Evolutionary conservation across 352 stramenopile species (phyloP).

Genomic region (Globisporangium solare): DNA sequence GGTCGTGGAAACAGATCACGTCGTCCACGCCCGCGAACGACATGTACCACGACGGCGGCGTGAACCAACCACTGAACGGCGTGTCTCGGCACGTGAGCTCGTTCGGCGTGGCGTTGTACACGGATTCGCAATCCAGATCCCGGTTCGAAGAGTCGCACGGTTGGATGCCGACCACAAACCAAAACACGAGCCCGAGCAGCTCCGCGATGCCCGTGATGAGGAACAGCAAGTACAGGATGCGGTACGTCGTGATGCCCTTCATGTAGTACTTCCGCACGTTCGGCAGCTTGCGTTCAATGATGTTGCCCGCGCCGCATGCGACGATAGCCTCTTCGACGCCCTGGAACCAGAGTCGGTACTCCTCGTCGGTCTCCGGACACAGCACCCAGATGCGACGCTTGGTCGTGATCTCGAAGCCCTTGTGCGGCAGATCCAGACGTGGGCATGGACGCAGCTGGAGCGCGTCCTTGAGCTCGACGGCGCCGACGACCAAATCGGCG

Average conservation of each 20-base stretch:
- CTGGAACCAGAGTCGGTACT: slow-evolving; percentile 85
- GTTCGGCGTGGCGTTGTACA: slow-evolving; percentile 57
- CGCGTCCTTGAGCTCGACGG: slow-evolving; percentile 80
- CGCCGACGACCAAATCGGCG: slow-evolving; percentile 71
- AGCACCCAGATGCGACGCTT: slow-evolving; percentile 84
- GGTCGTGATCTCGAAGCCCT: slow-evolving; percentile 75
- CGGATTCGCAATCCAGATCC: slow-evolving; percentile 48
- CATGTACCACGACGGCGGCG: slow-evolving; percentile 74
- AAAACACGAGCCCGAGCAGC: slow-evolving; percentile 72
- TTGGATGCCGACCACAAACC: slow-evolving; percentile 72
- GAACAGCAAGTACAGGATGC: slow-evolving; percentile 75
- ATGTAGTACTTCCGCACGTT: slow-evolving; percentile 89
- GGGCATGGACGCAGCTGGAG: slow-evolving; percentile 74
- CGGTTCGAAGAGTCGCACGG: slow-evolving; percentile 51
- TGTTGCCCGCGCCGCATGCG: slow-evolving; percentile 66
- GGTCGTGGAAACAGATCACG: slow-evolving; percentile 72
- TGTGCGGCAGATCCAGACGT: slow-evolving; percentile 74
- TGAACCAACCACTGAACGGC: slow-evolving; percentile 67
- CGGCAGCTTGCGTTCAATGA: slow-evolving; percentile 81
- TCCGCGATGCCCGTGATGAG: slow-evolving; percentile 66
- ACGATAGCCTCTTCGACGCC: slow-evolving; percentile 78
- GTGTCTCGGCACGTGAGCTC: slow-evolving; percentile 39
- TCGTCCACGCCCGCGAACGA: slow-evolving; percentile 65
- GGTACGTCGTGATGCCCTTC: slow-evolving; percentile 81
- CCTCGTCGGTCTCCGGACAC: slow-evolving; percentile 78